Evolutionary conservation across 1,139 yeast species (phyloP).

Genomic region (Suhomyces choctaworum): DNA sequence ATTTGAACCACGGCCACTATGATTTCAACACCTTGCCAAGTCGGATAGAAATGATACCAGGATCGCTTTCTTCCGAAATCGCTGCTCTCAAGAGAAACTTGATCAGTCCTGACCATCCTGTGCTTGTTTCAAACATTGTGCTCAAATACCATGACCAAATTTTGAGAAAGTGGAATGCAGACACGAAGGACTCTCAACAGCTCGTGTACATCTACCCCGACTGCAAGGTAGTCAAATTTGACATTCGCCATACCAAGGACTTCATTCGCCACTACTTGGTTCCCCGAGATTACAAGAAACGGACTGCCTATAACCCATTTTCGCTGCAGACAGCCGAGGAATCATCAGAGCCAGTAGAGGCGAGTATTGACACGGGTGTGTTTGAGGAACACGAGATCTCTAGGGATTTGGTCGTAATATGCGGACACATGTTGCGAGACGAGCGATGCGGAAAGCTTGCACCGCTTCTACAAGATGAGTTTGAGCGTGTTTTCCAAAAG

Average conservation of each 20-base stretch:
- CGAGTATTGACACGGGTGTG: conserved; percentile 1
- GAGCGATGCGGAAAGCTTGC: conserved; percentile 66
- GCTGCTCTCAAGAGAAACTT: conserved; percentile 28
- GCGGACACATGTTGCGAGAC: conserved; percentile 69
- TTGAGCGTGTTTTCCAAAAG: conserved; percentile 39
- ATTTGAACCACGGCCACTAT: conserved; percentile 42
- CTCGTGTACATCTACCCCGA: conserved; percentile 58
- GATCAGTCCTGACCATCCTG: conserved; percentile 49
- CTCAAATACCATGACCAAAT: conserved; percentile 8
- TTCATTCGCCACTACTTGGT: conserved; percentile 47
- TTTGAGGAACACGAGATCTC: conserved; percentile 23
- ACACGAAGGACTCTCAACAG: conserved; percentile 18
- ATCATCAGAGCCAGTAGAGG: not conserved
- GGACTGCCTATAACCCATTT: conserved; percentile 37
- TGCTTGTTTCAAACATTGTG: conserved; percentile 47
- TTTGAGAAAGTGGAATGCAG: not conserved
- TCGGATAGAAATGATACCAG: conserved; percentile 51
- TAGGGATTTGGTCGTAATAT: conserved; percentile 47
- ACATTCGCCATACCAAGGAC: conserved; percentile 29
- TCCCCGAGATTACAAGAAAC: conserved; percentile 25
- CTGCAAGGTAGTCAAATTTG: conserved; percentile 38
- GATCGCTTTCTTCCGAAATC: conserved; percentile 40
- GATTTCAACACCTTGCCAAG: conserved; percentile 53
- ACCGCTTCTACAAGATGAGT: conserved; percentile 55
- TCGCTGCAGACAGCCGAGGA: not conserved